phyloP scores from a whole-genome alignment of 2,329 filamentous ascomycete species.

The Phaeophleospora eucalypticola region DNA sequence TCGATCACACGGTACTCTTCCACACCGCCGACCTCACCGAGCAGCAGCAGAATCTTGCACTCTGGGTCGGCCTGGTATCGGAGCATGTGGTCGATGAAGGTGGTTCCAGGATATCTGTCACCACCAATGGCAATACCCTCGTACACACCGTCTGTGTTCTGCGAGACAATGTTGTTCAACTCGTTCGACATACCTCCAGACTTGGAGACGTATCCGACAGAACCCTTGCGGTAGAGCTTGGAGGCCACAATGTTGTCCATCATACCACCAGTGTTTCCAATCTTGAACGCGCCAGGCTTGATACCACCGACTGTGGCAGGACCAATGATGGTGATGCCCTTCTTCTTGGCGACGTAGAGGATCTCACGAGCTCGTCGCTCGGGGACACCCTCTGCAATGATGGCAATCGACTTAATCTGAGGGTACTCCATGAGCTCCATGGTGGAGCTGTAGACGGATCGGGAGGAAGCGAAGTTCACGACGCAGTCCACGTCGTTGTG shows the following conservation, averaged over 20 bases:
- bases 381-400: slow-evolving; percentile 98
- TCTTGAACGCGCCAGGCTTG: slow-evolving; percentile 99
- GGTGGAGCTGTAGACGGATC: slow-evolving; percentile 96
- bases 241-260: slow-evolving; percentile 99
- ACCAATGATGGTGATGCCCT: slow-evolving; percentile 98
- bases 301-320: slow-evolving; percentile 98
- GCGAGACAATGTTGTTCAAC: slow-evolving; percentile 98
- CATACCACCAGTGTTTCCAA: slow-evolving; percentile 99
- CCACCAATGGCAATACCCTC: slow-evolving; percentile 99
- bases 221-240: slow-evolving; percentile 99
- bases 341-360: slow-evolving; percentile 92
- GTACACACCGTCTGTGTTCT: slow-evolving; percentile 95
- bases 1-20: slow-evolving; percentile 99
- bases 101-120: slow-evolving; percentile 97
- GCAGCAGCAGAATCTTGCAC: slow-evolving; percentile 93
- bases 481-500: slow-evolving; percentile 95
- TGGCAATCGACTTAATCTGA: slow-evolving; percentile 97
- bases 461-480: slow-evolving; percentile 98
- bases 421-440: slow-evolving; percentile 97
- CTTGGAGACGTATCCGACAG: slow-evolving; percentile 99
- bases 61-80: slow-evolving; percentile 94
- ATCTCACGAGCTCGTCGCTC: slow-evolving; percentile 99
- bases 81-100: slow-evolving; percentile 97
- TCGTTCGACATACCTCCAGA: slow-evolving; percentile 99
- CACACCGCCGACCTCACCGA: slow-evolving; percentile 98